Percentiles rank a stretch among this genome's conserved stretches.
These are phyloP conservation scores for Hippophae rhamnoides DNA, from an alignment of 306 rosid genomes.

Conservation along the genomic window DNA sequence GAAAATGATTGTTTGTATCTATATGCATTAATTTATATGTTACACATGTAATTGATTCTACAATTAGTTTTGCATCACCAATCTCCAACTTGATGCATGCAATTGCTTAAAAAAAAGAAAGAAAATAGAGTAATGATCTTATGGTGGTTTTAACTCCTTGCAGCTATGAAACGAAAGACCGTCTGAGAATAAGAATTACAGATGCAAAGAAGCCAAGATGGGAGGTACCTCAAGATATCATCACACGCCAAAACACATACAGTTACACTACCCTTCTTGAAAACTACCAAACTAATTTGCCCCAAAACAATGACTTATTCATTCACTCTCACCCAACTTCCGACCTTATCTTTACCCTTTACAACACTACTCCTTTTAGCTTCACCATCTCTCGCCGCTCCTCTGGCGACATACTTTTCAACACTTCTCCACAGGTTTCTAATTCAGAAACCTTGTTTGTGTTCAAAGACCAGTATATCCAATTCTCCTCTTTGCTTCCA, in stretches of 20 bases:
- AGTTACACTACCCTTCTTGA: conserved; percentile 10
- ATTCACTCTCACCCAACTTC: conserved; percentile 31
- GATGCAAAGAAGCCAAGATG: conserved; percentile 47
- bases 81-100: not conserved
- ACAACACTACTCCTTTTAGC: conserved; percentile 58
- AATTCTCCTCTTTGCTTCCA: conserved; percentile 62
- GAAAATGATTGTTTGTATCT: no score
- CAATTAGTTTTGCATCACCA: no score
- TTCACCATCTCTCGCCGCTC: conserved; percentile 57
- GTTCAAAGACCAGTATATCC: conserved; percentile 70
- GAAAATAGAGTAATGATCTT: not conserved
- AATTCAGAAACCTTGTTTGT: conserved; percentile 35
- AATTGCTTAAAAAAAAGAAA: not conserved
- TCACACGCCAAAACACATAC: conserved; percentile 26
- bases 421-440: conserved; percentile 31
- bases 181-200: conserved; percentile 48
- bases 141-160: not conserved
- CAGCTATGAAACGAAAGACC: conserved; percentile 48
- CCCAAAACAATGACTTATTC: not conserved
- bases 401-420: conserved; percentile 46
- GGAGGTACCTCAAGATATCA: conserved; percentile 56
- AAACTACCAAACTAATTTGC: not conserved
- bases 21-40: no score
- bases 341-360: conserved; percentile 56
- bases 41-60: no score